A percentile compares a stretch with the other conserved stretches of the same genome.
Evolutionary conservation across 768 basidiomycete genomes (phyloP).

Genomic region (Epithele typhae): DNA sequence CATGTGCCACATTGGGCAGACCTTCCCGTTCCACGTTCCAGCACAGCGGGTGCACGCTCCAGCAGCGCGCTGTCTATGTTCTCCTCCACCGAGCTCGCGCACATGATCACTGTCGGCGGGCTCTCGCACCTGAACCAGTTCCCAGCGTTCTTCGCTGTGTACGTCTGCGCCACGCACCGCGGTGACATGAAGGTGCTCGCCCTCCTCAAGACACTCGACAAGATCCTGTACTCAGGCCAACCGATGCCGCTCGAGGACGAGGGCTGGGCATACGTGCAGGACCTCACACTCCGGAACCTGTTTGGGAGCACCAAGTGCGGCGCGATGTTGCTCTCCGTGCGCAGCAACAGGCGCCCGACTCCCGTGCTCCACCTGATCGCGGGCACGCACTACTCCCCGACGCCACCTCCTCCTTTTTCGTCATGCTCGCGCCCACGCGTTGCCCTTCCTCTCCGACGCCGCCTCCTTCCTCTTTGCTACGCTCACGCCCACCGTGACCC

Average conservation of each 20-base stretch:
- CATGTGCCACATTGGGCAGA: conserved; percentile 74
- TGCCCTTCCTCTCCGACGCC: no score
- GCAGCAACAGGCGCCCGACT: conserved; percentile 28
- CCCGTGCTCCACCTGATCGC: conserved; percentile 20
- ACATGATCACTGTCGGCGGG: conserved; percentile 59
- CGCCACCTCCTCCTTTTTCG: no score
- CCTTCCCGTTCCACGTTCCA: conserved; percentile 65
- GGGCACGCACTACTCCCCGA: conserved; percentile 29
- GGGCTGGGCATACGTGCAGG: conserved; percentile 58
- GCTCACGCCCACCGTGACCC: no score
- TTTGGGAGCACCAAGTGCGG: conserved; percentile 78
- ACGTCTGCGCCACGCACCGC: conserved; percentile 54
- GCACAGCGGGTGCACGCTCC: conserved; percentile 63
- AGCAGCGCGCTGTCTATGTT: conserved; percentile 60
- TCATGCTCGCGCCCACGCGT: no score
- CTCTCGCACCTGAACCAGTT: conserved; percentile 73
- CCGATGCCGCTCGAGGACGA: conserved; percentile 61
- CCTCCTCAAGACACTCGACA: conserved; percentile 48
- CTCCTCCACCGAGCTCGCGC: conserved; percentile 58
- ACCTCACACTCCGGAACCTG: conserved; percentile 52
- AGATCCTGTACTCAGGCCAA: conserved; percentile 60
- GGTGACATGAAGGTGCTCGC: conserved; percentile 54
- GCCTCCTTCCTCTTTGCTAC: no score
- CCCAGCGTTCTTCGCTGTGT: conserved; percentile 56
- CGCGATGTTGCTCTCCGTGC: conserved; percentile 56